phyloP scores from a whole-genome alignment of 768 basidiomycete genomes.

The Tylopilus sp. region DNA sequence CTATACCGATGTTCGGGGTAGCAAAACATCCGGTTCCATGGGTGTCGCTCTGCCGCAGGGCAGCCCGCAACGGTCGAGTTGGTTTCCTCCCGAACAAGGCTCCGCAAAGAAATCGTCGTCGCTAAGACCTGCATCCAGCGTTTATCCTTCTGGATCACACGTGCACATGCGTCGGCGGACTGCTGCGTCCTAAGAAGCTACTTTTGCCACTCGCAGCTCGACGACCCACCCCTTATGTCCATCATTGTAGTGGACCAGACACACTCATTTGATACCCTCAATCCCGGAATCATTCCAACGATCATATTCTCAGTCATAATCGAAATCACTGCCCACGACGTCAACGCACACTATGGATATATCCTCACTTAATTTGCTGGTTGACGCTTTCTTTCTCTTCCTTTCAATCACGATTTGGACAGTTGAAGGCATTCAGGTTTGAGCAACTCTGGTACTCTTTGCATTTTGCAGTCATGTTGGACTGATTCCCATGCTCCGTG shows the following conservation, averaged over 20 bases:
- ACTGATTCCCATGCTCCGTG: slow-evolving; percentile 13
- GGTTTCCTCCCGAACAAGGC: slow-evolving; percentile 20
- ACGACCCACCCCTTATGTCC: slow-evolving; percentile 5
- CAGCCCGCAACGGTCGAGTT: slow-evolving; percentile 23
- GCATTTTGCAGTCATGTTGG: slow-evolving; percentile 15
- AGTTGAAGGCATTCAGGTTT: slow-evolving; percentile 11
- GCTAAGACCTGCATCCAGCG: slow-evolving; percentile 15
- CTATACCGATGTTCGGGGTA: slow-evolving; percentile 14
- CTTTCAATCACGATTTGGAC: slow-evolving; percentile 17
- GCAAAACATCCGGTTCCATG: slow-evolving; percentile 7
- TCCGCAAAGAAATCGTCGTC: slow-evolving; percentile 11
- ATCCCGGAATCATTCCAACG: slow-evolving; percentile 13
- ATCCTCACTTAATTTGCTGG: slow-evolving; percentile 17
- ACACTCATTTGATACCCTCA: slow-evolving; percentile 30
- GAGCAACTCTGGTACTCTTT: slow-evolving; percentile 3
- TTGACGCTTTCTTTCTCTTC: slow-evolving; percentile 1
- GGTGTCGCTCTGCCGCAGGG: slow-evolving; percentile 9
- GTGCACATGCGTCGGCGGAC: slow-evolving; percentile 17
- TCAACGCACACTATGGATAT: slow-evolving; percentile 23
- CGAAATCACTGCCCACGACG: slow-evolving; percentile 8
- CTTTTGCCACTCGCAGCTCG: not conserved
- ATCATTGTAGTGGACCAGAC: slow-evolving; percentile 9
- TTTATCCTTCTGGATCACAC: slow-evolving; percentile 12
- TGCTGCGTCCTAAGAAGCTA: slow-evolving; percentile 18
- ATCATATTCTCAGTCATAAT: slow-evolving; percentile 16